Conservation (phyloP, 306 rosid genomes). For the Vachellia pachyceras region DNA sequence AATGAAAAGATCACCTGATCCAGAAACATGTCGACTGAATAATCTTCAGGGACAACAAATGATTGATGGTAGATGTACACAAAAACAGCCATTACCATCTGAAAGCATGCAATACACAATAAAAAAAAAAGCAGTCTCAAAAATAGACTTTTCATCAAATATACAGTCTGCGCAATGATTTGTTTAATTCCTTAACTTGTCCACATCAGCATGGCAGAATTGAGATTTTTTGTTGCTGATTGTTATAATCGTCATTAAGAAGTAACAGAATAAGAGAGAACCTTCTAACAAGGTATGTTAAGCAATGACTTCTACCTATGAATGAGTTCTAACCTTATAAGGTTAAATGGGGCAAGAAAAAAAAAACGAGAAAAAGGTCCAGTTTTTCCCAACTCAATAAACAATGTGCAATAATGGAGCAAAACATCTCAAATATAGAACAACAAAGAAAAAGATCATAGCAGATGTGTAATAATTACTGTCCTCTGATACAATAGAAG, state of each 20-base stretch:
- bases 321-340: not conserved
- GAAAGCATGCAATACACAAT: conserved; percentile 38
- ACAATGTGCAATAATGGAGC: not conserved
- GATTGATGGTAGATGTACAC: conserved; percentile 94
- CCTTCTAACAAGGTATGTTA: not conserved
- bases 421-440: not conserved
- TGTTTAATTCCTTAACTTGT: not conserved
- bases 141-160: conserved; percentile 4
- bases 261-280: not conserved
- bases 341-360: not conserved
- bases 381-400: not conserved
- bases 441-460: not conserved
- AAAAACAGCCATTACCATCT: conserved; percentile 99
- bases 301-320: not conserved
- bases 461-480: not conserved
- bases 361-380: not conserved
- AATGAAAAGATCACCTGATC: conserved; percentile 65
- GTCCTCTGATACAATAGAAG: not conserved
- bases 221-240: not conserved
- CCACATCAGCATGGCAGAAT: not conserved
- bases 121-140: not conserved
- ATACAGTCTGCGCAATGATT: not conserved
- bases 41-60: conserved; percentile 66
- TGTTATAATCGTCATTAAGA: not conserved
- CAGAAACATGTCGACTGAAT: conserved; percentile 75